A percentile compares a stretch with the other conserved stretches of the same genome.
These are phyloP conservation scores for Cornus suecica DNA, from an alignment of 148 eudicot species.

Conservation along the genomic window DNA sequence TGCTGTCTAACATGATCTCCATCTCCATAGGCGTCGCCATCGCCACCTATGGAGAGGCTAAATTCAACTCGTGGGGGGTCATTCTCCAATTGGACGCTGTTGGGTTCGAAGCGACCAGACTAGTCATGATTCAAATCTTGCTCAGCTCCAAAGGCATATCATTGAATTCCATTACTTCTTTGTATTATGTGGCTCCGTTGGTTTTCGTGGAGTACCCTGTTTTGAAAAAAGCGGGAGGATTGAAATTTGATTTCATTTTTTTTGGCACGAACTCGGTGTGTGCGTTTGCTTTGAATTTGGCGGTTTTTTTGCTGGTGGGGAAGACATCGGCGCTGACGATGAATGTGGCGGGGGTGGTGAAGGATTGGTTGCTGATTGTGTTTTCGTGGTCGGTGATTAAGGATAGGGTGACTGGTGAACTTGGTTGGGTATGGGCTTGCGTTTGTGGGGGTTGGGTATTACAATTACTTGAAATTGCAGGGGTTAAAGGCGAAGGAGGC, in stretches of 20 bases:
- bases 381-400: conserved; percentile 24
- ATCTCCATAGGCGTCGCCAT: conserved; percentile 23
- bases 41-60: conserved; percentile 21
- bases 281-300: conserved; percentile 18
- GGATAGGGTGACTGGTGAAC: background rate
- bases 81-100: conserved; percentile 17
- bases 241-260: conserved; percentile 2
- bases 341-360: conserved; percentile 27
- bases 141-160: conserved; percentile 16
- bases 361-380: conserved; percentile 25
- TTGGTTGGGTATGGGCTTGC: background rate
- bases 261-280: conserved; percentile 18
- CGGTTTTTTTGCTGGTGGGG: conserved; percentile 23
- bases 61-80: conserved; percentile 15
- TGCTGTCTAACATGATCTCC: conserved; percentile 20
- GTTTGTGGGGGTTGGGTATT: background rate
- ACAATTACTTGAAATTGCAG: background rate
- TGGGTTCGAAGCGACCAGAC: conserved; percentile 16
- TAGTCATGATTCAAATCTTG: conserved; percentile 22
- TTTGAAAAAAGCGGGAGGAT: conserved; percentile 12
- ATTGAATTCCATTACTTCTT: conserved; percentile 19
- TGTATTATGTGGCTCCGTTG: conserved; percentile 21
- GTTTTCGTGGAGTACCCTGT: conserved; percentile 17
- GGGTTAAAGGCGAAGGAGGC: background rate
- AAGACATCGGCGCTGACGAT: conserved; percentile 24